Evolutionary conservation across 441 rosid species (phyloP), one percentile per base, ranked within the genome.

Genomic region (Biscutella laevigata): DNA sequence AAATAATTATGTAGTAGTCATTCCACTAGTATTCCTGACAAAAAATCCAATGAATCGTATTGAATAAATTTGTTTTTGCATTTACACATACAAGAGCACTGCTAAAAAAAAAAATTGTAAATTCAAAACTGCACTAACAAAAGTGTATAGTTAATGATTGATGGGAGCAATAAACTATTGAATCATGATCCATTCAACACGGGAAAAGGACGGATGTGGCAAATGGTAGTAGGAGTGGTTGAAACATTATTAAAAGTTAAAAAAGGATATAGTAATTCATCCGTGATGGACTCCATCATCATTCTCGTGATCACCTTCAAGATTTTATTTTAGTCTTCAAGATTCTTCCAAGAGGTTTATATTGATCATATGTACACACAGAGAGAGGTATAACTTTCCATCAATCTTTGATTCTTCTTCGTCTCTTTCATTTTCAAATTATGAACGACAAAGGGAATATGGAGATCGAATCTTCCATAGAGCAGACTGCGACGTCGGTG

Each of bases 211-310:
- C 28, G 7, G n/a, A 49, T 26, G 42, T 59, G 19, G 49, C 49
- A 28, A 28, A 24, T 30, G 19, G 20, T 20, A 3, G 39, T 39
- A 39, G 7, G 33, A 49, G 49, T 39, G 49, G 65, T 39, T 60
- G 42, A 30, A 49, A 1, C 42, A 59, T 59, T 29, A 49, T 59
- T 49, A 21, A 24, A 49, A 59, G 57, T 39, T 39, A 4, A 30
- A 39, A 12, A n/a, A n/a, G 16, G 64, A 49, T 39, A 22, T 25
- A 49, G 65, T 49, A n/a, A n/a, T n/a, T 60, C 50, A 48, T 49
- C 14, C 27, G 7, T 60, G 25, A 60, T 60, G 42, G 57, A 48
- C 10, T 40, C 50, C 65, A 60, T 27, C 42, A 40, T 60, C 57
- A 40, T 40, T 49, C 65, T 33, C 65, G 57, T 60, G 65, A 60